A percentile compares a stretch with the other conserved stretches of the same genome.
Conservation (phyloP, 495 filamentous ascomycete species). For the Ascodesmis nigricans region DNA sequence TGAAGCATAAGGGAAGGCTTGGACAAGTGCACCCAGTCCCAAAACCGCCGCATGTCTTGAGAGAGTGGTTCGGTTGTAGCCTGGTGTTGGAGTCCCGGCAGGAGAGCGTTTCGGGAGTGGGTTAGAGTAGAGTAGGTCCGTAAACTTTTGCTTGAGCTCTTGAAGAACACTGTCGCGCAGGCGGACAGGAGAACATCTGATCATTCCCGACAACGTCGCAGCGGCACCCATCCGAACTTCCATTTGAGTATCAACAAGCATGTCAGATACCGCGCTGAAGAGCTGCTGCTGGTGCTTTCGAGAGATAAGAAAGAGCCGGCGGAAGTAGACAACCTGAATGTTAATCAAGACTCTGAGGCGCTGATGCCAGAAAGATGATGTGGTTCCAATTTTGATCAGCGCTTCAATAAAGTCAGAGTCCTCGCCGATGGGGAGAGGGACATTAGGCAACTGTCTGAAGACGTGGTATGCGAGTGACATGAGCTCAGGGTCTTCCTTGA, state of each 20-base stretch:
- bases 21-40: constrained; percentile 72
- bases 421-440: constrained; percentile 73
- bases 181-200: constrained; percentile 74
- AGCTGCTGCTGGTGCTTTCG: constrained; percentile 50
- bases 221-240: constrained; percentile 88
- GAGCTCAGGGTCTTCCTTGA: constrained; percentile 93
- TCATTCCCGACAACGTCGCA: constrained; percentile 88
- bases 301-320: constrained; percentile 82
- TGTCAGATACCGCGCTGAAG: constrained; percentile 74
- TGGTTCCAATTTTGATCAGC: constrained; percentile 72
- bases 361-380: constrained; percentile 84
- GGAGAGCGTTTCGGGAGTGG: constrained; percentile 59
- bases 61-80: constrained; percentile 58
- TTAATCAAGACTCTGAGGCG: constrained; percentile 92
- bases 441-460: constrained; percentile 88
- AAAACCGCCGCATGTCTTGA: constrained; percentile 76
- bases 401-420: constrained; percentile 62
- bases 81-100: constrained; percentile 59
- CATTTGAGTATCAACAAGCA: constrained; percentile 79
- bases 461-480: constrained; percentile 91
- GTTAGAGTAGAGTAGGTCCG: constrained; percentile 48
- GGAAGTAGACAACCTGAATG: constrained; percentile 98
- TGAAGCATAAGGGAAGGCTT: constrained; percentile 91
- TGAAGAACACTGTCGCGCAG: constrained; percentile 56
- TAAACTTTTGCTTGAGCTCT: constrained; percentile 58